A percentile compares a stretch with the other conserved stretches of the same genome.
These are phyloP conservation scores for Neurospora sp. DNA, from an alignment of 495 filamentous ascomycete genomes.

Conservation along the genomic window DNA sequence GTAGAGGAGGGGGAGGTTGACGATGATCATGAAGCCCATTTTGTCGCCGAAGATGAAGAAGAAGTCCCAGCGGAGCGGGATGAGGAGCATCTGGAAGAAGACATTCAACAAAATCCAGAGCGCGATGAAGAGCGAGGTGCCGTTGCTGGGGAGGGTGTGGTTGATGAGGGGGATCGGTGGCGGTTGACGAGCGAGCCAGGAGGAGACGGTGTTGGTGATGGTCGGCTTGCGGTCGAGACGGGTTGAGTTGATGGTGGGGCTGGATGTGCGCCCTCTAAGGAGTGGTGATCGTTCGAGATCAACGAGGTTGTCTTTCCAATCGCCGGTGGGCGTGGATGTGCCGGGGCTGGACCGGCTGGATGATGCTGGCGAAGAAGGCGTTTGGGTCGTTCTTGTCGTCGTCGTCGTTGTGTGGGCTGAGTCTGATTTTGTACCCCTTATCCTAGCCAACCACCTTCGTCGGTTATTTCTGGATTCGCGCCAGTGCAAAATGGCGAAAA, in stretches of 20 bases:
- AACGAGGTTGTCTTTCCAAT: neutral
- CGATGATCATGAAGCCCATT: constrained; percentile 38
- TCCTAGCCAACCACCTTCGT: constrained; percentile 8
- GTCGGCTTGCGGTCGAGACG: neutral
- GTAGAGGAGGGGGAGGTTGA: constrained; percentile 52
- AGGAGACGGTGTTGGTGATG: constrained; percentile 6
- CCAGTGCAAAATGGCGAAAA: constrained; percentile 21
- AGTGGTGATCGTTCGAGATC: neutral
- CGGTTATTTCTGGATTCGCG: constrained; percentile 7
- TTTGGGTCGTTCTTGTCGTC: neutral
- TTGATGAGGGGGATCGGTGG: constrained; percentile 42
- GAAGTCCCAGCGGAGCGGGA: constrained; percentile 31
- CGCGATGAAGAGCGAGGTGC: constrained; percentile 37
- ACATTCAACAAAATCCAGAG: constrained; percentile 42
- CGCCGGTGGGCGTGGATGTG: neutral
- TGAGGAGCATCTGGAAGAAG: constrained; percentile 43
- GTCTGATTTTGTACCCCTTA: neutral
- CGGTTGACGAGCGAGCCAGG: constrained; percentile 43
- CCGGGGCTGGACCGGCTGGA: neutral
- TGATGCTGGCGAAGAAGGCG: constrained; percentile 9
- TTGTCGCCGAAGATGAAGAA: constrained; percentile 48
- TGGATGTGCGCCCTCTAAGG: neutral
- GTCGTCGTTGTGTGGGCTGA: neutral
- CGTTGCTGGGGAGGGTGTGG: constrained; percentile 43
- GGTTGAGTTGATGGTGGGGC: neutral